Evolutionary conservation across 2,329 filamentous ascomycete species (phyloP).

Genomic region (Pseudocercospora eumusae): DNA sequence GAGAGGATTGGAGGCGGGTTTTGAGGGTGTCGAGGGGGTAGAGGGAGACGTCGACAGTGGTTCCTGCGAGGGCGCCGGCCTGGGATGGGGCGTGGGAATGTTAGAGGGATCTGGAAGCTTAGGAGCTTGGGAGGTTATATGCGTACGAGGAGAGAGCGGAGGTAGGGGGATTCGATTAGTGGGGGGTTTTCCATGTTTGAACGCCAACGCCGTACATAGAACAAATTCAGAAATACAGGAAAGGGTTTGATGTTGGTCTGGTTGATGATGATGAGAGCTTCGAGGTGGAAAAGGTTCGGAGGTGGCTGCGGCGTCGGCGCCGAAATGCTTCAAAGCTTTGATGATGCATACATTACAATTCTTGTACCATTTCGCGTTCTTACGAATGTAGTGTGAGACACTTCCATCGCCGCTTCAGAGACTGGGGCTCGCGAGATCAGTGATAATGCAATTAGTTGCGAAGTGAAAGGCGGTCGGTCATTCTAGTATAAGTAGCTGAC

Average conservation of each 20-base stretch:
- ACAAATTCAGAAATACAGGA: not conserved
- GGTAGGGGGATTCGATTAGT: constrained; percentile 49
- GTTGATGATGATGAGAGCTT: not conserved
- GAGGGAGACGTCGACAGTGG: constrained; percentile 93
- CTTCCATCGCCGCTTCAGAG: not conserved
- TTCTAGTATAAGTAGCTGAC: not conserved
- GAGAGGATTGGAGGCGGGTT: constrained; percentile 85
- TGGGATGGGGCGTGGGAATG: too few relatives aligned
- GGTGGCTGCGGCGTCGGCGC: not conserved
- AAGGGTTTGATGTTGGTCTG: not conserved
- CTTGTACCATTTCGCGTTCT: not conserved
- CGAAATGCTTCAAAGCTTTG: not conserved
- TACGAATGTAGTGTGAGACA: not conserved
- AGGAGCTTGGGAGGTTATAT: not conserved
- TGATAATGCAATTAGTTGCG: not conserved
- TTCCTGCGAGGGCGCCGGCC: constrained; percentile 88
- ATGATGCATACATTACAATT: not conserved
- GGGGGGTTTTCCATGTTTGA: not conserved
- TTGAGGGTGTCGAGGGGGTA: constrained; percentile 99
- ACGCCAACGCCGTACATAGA: not conserved
- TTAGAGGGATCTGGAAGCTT: constrained; percentile 17
- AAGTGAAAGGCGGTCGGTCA: not conserved
- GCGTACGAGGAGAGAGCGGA: constrained; percentile 50
- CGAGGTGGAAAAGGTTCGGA: not conserved
- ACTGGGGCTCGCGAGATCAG: not conserved